These are phyloP conservation scores for Arthroderma sp. DNA, from an alignment of 2,329 filamentous ascomycete species.

Conservation along the genomic window DNA sequence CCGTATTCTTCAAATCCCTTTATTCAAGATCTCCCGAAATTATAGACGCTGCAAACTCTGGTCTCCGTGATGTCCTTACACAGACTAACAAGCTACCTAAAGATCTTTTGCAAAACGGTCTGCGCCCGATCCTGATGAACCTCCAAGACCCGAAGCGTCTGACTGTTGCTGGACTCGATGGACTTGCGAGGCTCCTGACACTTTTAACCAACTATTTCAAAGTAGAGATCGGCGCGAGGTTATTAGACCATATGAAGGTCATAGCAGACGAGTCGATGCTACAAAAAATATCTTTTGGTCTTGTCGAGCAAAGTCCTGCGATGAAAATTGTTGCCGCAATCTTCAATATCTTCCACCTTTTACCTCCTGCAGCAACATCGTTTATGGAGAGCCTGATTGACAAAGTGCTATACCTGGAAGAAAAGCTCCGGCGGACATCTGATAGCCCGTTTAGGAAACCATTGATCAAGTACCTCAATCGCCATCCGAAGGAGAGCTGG, in stretches of 20 bases:
- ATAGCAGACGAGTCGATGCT: slow-evolving; percentile 70
- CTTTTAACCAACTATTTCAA: slow-evolving; percentile 98
- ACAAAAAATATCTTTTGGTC: slow-evolving; percentile 84
- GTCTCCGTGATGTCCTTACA: slow-evolving; percentile 72
- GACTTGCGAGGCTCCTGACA: slow-evolving; percentile 75
- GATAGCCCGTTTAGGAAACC: slow-evolving; percentile 85
- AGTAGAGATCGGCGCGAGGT: slow-evolving; percentile 82
- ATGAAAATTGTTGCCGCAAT: slow-evolving; percentile 95
- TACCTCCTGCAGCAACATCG: slow-evolving; percentile 75
- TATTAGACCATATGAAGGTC: slow-evolving; percentile 87
- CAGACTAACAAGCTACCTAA: slow-evolving; percentile 89
- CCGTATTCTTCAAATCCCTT: slow-evolving; percentile 94
- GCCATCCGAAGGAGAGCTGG: slow-evolving; percentile 84
- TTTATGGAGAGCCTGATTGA: slow-evolving; percentile 88
- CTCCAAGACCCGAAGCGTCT: slow-evolving; percentile 86
- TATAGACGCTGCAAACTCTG: slow-evolving; percentile 84
- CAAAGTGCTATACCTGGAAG: slow-evolving; percentile 78
- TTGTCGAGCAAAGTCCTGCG: slow-evolving; percentile 80
- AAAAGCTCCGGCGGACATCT: slow-evolving; percentile 69
- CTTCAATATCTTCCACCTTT: slow-evolving; percentile 92
- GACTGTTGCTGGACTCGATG: slow-evolving; percentile 78
- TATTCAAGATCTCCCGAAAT: slow-evolving; percentile 89
- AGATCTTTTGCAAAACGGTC: slow-evolving; percentile 82
- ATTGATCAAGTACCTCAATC: slow-evolving; percentile 83
- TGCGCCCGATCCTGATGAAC: slow-evolving; percentile 91